Evolutionary conservation across 2,329 filamentous ascomycete species (phyloP).

Genomic region (Aspergillus fischeri): DNA sequence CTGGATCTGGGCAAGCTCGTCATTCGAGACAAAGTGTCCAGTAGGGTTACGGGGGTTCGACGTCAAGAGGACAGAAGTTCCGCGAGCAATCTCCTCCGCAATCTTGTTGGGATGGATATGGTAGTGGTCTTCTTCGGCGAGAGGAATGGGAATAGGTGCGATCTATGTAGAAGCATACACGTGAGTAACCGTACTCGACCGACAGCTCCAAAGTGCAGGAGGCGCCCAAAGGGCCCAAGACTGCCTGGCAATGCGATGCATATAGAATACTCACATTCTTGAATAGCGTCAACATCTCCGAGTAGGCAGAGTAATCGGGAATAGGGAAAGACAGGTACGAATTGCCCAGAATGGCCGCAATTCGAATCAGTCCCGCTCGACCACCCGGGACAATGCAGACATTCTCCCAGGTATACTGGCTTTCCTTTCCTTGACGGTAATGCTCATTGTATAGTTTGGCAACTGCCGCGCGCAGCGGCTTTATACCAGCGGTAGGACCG

Average conservation of each 20-base stretch:
- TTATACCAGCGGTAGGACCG: constrained; percentile 90
- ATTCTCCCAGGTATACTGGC: constrained; percentile 95
- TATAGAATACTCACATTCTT: constrained; percentile 56
- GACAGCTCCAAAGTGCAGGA: no score
- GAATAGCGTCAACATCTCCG: constrained; percentile 94
- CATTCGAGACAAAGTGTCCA: constrained; percentile 78
- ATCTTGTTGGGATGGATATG: constrained; percentile 93
- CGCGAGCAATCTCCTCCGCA: constrained; percentile 81
- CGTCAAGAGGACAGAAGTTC: constrained; percentile 83
- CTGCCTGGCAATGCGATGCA: not conserved
- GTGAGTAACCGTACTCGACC: not conserved
- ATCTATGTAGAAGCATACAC: constrained; percentile 51
- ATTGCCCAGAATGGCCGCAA: constrained; percentile 89
- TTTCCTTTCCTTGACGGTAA: constrained; percentile 80
- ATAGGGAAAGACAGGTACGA: constrained; percentile 92
- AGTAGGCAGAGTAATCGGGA: constrained; percentile 94
- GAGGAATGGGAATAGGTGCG: constrained; percentile 77
- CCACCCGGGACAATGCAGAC: constrained; percentile 94
- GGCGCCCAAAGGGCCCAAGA: no score
- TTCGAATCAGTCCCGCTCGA: constrained; percentile 86
- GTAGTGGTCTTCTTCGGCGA: constrained; percentile 81
- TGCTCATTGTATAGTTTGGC: constrained; percentile 90
- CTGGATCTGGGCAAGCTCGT: constrained; percentile 84
- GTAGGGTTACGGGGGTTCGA: constrained; percentile 96
- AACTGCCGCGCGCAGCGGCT: constrained; percentile 80